Evolutionary conservation across 192 early-diverging fungal species (phyloP), one percentile per base, ranked within the genome.

Genomic region (Coemansia sp.): DNA sequence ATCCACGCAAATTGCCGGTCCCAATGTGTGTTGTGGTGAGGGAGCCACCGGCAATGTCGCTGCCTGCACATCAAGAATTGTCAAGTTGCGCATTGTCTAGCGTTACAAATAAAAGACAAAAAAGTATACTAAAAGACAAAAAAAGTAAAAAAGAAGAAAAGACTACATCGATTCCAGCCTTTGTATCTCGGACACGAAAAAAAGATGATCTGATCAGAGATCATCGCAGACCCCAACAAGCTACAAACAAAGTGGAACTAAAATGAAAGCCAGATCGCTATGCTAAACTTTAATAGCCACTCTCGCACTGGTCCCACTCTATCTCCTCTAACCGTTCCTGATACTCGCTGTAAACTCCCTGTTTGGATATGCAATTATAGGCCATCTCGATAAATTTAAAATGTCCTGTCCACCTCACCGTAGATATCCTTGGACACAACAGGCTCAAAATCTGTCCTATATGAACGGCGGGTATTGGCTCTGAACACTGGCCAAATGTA

Each of bases 81-180:
- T 43, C 26, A 75, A 19, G 50, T 75, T 75, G 61, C 73, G 73
- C 73, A 75, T 75, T 4, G 16, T 50, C 62, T 32, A 68, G 28
- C 35, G 6, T 23, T 21, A 21, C n/a, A 23, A 60, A 52, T 52
- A 33, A 44, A 52, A 67, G 21, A 68, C 39, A 62, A 46, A 65
- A 28, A 60, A 49, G 3, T 19, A 49, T 19, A 52, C 26, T 52
- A 11, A 26, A 52, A 13, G 14, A 33, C 28, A 11, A 9, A 33
- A 63, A 28, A 6, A 47, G 47, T 8, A 23, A 46, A n/a, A 35
- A 17, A 11, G 13, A 64, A 42, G 62, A 63, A 46, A 46, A 7
- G 62, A 61, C 14, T 16, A 42, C 40, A 10, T 3, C 9, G 50
- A 28, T 28, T 53, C 21, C 8, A 21, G 7, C 47, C 21, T 23